Evolutionary conservation across 305 asterid species (phyloP), one percentile per base, ranked within the genome.

Genomic region (Fraxinus xanthoxyloides): DNA sequence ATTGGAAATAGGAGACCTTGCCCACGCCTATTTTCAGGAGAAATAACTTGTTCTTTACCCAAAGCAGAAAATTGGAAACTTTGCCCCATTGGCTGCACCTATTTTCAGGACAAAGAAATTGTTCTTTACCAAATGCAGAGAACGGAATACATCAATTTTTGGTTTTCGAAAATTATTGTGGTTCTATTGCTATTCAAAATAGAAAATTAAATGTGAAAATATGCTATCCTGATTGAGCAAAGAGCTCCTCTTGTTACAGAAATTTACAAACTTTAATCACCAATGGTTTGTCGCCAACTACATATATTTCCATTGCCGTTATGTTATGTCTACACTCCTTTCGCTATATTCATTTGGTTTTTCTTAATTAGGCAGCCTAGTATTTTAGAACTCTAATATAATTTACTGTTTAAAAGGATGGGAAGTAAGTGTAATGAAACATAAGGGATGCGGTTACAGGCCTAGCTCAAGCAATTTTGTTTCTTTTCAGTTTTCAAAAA

Each of bases 201-300:
- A 82, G 76, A 82, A 34, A 80, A 80, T 38, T 32, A 59, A 70
- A 75, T 69, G 21, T n/a, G 80, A 80, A 51, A 79, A 70, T 80
- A 79, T 79, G 48, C 54, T 7, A 34, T 77, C 80, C 77, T 36
- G 12, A 43, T 15, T 61, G n/a, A 51, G 30, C 8, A 56, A 65
- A 73, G 72, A 63, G 13, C 61, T 26, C 34, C 23, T 34, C 28
- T 43, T 43, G 13, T 23, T n/a, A 7, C 38, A 24, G 77, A 78
- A 76, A 46, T 74, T 76, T 21, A 69, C 46, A 34, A 79, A 40
- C 65, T 63, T 80, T 65, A 51, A 17, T 51, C 63, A 48, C 76
- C 69, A 76, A 74, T 32, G 19, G 72, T 51, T 26, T 15, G 34
- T 76, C 17, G 26, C 6, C n/a, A 69, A 75, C 79, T 61, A 63